Evolutionary conservation across 768 basidiomycete genomes (phyloP), one percentile per base, ranked within the genome.

Genomic region (Pleurotus sapidus): DNA sequence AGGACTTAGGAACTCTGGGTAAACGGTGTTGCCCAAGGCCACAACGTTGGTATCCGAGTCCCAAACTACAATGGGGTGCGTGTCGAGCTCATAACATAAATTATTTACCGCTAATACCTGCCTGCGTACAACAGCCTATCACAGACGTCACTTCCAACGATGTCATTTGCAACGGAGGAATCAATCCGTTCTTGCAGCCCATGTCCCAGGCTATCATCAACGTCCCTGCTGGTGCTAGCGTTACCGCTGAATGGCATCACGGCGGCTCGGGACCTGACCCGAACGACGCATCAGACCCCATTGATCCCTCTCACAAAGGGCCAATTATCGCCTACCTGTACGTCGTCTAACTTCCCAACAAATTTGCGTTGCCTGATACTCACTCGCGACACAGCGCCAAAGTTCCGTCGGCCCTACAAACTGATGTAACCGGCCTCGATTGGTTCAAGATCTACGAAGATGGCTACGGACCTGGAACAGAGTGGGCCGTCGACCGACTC

Each of bases 121-220:
- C 46, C 23, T 14, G 7, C 20, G 23, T 27, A 46, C 8, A 54
- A 20, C 51, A 83, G 82, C 82, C 83, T 15, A 82, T 86, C 57
- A 81, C 67, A 12, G 79, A 85, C 63, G 81, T 84, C 15, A 81
- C 75, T 6, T 81, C 80, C 0, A 81, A 81, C 67, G 78, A 78
- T 61, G 54, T 77, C 40, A 84, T 84, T 57, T 84, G 84, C 74
- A 85, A 85, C 50, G 81, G 83, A 17, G 82, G 81, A 14, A 80
- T 81, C 62, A 84, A 83, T 64, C 81, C 80, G 3, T 82, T 80
- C 65, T 74, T 75, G 48, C 69, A 72, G 57, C 81, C 80, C 5
- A 65, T 82, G 11, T 81, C 79, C 4, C 67, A 65, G 18, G 68
- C 69, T 0, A 64, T 81, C 40, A 80, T 84, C 62, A 67, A 70